Evolutionary conservation across 2,329 filamentous ascomycete species (phyloP).

Genomic region (Knufia fluminis): DNA sequence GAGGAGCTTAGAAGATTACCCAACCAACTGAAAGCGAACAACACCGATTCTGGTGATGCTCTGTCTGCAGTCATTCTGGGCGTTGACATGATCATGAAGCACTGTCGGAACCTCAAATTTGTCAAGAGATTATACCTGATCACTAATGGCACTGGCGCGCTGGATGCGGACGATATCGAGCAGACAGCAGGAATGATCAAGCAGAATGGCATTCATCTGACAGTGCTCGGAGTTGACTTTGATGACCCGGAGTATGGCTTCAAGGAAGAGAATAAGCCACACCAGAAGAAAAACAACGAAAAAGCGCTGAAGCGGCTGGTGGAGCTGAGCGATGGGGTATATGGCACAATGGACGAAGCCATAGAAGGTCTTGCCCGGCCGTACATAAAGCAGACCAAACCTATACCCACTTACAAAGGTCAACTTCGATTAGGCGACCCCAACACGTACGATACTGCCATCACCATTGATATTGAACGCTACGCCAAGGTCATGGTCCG

Average conservation of each 20-base stretch:
- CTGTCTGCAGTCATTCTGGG: slow-evolving; percentile 82
- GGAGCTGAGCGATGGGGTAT: slow-evolving; percentile 60
- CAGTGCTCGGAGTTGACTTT: slow-evolving; percentile 85
- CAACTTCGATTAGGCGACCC: slow-evolving; percentile 70
- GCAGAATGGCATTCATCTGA: slow-evolving; percentile 71
- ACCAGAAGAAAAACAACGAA: slow-evolving; percentile 67
- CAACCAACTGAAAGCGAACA: slow-evolving; percentile 55
- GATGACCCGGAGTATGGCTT: slow-evolving; percentile 82
- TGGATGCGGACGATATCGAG: slow-evolving; percentile 63
- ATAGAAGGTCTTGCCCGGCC: slow-evolving; percentile 71
- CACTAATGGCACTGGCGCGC: slow-evolving; percentile 66
- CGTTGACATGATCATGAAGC: slow-evolving; percentile 70
- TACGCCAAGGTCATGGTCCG: slow-evolving; percentile 81
- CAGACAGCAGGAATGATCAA: slow-evolving; percentile 30
- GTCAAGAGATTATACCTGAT: slow-evolving; percentile 72
- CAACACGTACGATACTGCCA: slow-evolving; percentile 60
- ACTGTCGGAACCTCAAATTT: slow-evolving; percentile 75
- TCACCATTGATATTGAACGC: slow-evolving; percentile 78
- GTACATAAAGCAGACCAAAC: slow-evolving; percentile 63
- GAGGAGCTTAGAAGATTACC: slow-evolving; percentile 58
- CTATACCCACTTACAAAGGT: slow-evolving; percentile 72
- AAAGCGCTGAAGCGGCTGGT: slow-evolving; percentile 53
- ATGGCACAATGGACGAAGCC: slow-evolving; percentile 79
- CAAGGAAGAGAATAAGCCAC: slow-evolving; percentile 79
- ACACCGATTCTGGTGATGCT: slow-evolving; percentile 63